Base-by-base conservation (phyloP, 1,284 basidiomycete genomes). In the Malassezia equina region DNA sequence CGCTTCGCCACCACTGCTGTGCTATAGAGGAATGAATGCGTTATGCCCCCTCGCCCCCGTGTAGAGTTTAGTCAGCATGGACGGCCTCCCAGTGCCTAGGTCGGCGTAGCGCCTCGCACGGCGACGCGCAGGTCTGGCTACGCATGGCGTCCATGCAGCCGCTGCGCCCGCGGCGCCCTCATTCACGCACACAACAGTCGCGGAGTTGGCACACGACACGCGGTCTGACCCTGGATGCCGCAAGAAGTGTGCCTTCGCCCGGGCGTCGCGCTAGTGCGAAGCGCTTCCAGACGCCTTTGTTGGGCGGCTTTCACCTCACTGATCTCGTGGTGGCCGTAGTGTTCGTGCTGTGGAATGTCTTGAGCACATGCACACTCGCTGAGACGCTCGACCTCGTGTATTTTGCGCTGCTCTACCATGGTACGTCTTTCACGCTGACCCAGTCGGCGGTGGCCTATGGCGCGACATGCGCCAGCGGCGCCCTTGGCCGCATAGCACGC, bases 291-390 rank as follows among this genome's bases (percentile, higher is more conserved):
- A 51, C 54, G 17, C 58, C 71, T 6, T 32, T 71, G 19, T 45
- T 73, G 5, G 71, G 71, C 34, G 70, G 70, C 13, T 55, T 73
- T 36, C 71, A 65, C 56, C 63, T 68, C 40, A 63, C 67, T 21
- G 71, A 73, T 39, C 52, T 72, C 44, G 46, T 73, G 48, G 67
- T 73, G 34, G 61, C 69, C 11, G 59, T 59, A 41, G 60, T 66
- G 39, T 61, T 64, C 42, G 67, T 69, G 19, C 52, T 60, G 4
- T 45, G 66, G 53, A 72, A 73, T 52, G 58, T 71, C 1, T 17
- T 72, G 28, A 51, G 62, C 7, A 72, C 71, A 9, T 64, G 63
- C 47, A 61, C 62, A 21, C 41, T 73, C 13, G 71, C 67, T 25
- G 69, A 73, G 51, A 49, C 71, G 5, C 51, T 63, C 11, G 71